phyloP scores from a whole-genome alignment of 1,284 basidiomycete species.

The Coniferiporia weirii region DNA sequence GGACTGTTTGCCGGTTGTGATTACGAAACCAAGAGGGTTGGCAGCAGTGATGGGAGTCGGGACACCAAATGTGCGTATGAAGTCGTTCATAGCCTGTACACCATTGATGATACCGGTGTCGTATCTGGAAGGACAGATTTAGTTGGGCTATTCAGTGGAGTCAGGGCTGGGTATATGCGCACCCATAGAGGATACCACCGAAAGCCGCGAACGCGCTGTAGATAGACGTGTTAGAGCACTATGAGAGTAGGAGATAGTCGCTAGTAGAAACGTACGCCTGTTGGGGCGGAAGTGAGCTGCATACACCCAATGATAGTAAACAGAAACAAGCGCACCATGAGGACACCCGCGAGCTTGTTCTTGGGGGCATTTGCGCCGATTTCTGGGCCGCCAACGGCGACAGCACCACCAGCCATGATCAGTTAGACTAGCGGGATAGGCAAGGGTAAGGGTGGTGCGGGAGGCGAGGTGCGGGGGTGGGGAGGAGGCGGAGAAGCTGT shows the following conservation, averaged over 20 bases:
- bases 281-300: background rate
- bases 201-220: conserved; percentile 71
- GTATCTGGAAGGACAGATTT: conserved; percentile 31
- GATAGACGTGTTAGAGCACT: conserved; percentile 12
- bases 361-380: conserved; percentile 42
- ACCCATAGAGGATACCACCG: conserved; percentile 77
- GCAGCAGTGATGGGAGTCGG: conserved; percentile 26
- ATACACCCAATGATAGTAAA: conserved; percentile 6
- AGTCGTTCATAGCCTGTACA: conserved; percentile 53
- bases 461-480: too few relatives aligned
- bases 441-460: too few relatives aligned
- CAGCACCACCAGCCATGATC: conserved; percentile 51
- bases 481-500: too few relatives aligned
- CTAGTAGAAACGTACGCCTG: conserved; percentile 11
- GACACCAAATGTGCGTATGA: conserved; percentile 48
- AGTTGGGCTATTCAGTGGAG: too few relatives aligned
- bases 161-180: too few relatives aligned
- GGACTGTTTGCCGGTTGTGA: conserved; percentile 50
- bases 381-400: conserved; percentile 35
- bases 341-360: conserved; percentile 49
- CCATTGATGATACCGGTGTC: conserved; percentile 77
- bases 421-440: too few relatives aligned
- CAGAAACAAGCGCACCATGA: conserved; percentile 35
- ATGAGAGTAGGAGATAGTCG: background rate
- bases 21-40: conserved; percentile 32